These are phyloP conservation scores for Lactarius tabidus DNA, from an alignment of 768 basidiomycete species.

Conservation along the genomic window DNA sequence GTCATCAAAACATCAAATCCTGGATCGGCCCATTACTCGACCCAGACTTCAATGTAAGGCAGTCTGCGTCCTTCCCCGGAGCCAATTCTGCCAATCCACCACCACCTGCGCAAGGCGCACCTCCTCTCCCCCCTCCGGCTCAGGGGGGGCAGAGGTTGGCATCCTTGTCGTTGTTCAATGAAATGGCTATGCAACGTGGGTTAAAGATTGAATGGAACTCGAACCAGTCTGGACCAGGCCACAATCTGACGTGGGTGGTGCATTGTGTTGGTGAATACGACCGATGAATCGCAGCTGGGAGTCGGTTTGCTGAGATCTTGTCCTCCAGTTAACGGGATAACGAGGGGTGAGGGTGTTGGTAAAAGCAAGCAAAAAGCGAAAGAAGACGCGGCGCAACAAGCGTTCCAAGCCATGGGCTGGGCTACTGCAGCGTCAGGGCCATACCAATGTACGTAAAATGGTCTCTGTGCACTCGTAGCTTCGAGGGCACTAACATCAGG, in stretches of 20 bases:
- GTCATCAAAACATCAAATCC: not conserved
- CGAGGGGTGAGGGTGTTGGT: constrained; percentile 62
- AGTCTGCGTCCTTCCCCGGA: constrained; percentile 19
- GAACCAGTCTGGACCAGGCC: constrained; percentile 58
- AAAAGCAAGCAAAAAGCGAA: constrained; percentile 72
- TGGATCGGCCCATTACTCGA: constrained; percentile 23
- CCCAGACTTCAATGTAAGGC: not conserved
- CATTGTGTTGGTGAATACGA: constrained; percentile 59
- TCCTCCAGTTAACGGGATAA: constrained; percentile 59
- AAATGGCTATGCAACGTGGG: constrained; percentile 63
- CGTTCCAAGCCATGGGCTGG: constrained; percentile 76
- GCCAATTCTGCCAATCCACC: constrained; percentile 23
- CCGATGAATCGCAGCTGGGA: not conserved
- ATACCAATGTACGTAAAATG: constrained; percentile 4
- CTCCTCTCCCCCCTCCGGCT: constrained; percentile 45
- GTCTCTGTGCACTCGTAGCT: not conserved
- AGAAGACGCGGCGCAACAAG: constrained; percentile 69
- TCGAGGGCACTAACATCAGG: not conserved
- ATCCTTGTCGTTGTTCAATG: constrained; percentile 71
- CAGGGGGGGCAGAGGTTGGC: constrained; percentile 61
- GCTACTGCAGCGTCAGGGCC: constrained; percentile 32
- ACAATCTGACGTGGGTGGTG: constrained; percentile 64
- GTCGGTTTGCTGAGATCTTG: not conserved
- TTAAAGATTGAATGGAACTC: constrained; percentile 59
- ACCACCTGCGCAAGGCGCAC: constrained; percentile 37